Conservation (phyloP, 2,329 filamentous ascomycete species). For the Arthrobotrys sinensis region DNA sequence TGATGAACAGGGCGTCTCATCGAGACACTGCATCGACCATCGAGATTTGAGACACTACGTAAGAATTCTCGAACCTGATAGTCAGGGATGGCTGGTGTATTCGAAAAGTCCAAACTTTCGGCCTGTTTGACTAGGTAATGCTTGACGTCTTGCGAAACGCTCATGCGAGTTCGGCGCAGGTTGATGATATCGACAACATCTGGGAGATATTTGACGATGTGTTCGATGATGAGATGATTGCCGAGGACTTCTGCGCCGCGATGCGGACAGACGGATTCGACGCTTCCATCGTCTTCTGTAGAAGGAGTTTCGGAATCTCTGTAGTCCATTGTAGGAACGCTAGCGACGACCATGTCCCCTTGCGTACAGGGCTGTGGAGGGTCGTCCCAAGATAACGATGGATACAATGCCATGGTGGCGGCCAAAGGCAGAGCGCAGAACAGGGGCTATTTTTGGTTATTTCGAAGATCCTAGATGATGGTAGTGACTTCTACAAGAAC, state of each 20-base stretch:
- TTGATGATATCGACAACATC: slow-evolving; percentile 56
- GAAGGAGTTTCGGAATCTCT: neutral
- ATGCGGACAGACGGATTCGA: neutral
- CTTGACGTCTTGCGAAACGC: slow-evolving; percentile 32
- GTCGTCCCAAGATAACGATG: neutral
- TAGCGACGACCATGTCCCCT: too few relatives aligned
- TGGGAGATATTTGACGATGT: slow-evolving; percentile 50
- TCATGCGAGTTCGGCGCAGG: slow-evolving; percentile 31
- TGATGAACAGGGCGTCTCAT: slow-evolving; percentile 25
- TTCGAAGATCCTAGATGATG: neutral
- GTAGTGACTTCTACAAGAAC: too few relatives aligned
- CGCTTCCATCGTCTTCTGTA: neutral
- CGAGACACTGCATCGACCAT: neutral
- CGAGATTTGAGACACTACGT: slow-evolving; percentile 23
- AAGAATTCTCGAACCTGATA: slow-evolving; percentile 42
- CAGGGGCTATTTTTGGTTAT: neutral
- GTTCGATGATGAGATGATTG: slow-evolving; percentile 55
- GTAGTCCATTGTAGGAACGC: too few relatives aligned
- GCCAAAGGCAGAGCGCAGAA: neutral
- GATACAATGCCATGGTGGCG: slow-evolving; percentile 3
- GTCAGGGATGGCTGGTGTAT: slow-evolving; percentile 33
- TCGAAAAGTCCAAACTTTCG: slow-evolving; percentile 45
- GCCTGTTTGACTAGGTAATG: slow-evolving; percentile 47
- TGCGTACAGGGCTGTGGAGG: neutral
- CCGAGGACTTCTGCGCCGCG: slow-evolving; percentile 48